Evolutionary conservation across 2,329 filamentous ascomycete genomes (phyloP).

Genomic region (Pseudogymnoascus sp.): DNA sequence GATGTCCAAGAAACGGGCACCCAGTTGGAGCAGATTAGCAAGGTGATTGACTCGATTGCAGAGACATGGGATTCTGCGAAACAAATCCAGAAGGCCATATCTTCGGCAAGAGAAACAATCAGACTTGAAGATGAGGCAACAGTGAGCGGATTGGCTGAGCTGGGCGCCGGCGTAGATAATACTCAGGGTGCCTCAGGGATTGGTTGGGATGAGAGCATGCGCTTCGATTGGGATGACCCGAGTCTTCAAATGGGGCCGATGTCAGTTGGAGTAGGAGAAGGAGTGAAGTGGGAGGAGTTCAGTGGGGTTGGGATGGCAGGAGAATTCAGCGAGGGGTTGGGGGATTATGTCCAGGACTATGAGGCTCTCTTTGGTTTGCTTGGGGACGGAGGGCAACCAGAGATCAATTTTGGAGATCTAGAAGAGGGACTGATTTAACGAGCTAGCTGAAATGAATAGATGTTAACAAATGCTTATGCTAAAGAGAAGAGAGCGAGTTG

Average conservation of each 20-base stretch:
- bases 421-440: not conserved
- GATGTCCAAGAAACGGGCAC: slow-evolving; percentile 39
- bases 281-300: slow-evolving; percentile 7
- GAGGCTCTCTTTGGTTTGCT: slow-evolving; percentile 8
- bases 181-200: not conserved
- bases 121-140: slow-evolving; percentile 10
- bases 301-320: not conserved
- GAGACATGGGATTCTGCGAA: slow-evolving; percentile 39
- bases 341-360: slow-evolving; percentile 9
- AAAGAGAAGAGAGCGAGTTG: not conserved
- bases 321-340: slow-evolving; percentile 10
- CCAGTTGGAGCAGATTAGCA: slow-evolving; percentile 40
- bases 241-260: slow-evolving; percentile 7
- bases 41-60: slow-evolving; percentile 44
- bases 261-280: not conserved
- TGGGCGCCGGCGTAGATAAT: not conserved
- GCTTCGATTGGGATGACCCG: slow-evolving; percentile 4
- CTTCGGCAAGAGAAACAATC: slow-evolving; percentile 15
- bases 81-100: slow-evolving; percentile 34
- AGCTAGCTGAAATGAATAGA: slow-evolving; percentile 3
- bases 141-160: not conserved
- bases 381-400: slow-evolving; percentile 7
- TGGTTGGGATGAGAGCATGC: slow-evolving; percentile 9
- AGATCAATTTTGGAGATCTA: not conserved
- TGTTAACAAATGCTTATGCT: not conserved